These are phyloP conservation scores for Albatrellus sp. DNA, from an alignment of 1,284 basidiomycete species.

Conservation along the genomic window DNA sequence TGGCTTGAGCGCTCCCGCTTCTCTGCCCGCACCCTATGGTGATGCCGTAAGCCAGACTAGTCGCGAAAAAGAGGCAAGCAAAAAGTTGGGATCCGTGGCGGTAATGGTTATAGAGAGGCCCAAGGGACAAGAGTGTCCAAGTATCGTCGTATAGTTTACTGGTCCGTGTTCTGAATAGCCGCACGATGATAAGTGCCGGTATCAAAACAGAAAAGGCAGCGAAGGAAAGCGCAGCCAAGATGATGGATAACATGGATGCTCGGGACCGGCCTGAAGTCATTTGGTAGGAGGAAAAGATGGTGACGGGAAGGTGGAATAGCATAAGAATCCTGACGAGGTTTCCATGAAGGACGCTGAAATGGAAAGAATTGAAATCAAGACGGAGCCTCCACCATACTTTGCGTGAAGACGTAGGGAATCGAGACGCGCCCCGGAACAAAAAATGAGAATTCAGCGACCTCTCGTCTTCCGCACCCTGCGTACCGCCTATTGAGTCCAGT, in stretches of 20 bases:
- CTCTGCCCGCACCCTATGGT: conserved; percentile 83
- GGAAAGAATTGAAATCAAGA: conserved; percentile 60
- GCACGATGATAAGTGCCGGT: conserved; percentile 64
- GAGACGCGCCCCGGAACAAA: conserved; percentile 21
- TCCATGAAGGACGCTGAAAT: conserved; percentile 69
- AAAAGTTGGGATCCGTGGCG: conserved; percentile 87
- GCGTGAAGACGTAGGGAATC: conserved; percentile 15
- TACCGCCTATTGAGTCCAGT: conserved; percentile 24
- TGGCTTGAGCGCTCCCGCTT: conserved; percentile 84
- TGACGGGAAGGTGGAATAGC: conserved; percentile 89
- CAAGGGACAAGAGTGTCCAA: conserved; percentile 78
- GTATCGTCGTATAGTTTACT: conserved; percentile 93
- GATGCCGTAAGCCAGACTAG: conserved; percentile 72
- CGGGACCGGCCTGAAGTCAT: conserved; percentile 47
- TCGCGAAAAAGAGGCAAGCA: conserved; percentile 68
- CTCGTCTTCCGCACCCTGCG: conserved; percentile 33
- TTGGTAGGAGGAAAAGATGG: conserved; percentile 83
- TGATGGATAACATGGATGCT: conserved; percentile 45
- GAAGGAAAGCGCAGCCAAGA: conserved; percentile 68
- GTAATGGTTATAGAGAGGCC: conserved; percentile 94
- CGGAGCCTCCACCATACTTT: conserved; percentile 43
- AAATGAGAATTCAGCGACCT: conserved; percentile 38
- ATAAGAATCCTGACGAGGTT: conserved; percentile 85
- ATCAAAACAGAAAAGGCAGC: conserved; percentile 68
- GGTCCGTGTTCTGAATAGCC: conserved; percentile 69